A percentile compares a stretch with the other conserved stretches of the same genome.
Conservation (phyloP, 345 rosid species). For the Anacardium occidentale region DNA sequence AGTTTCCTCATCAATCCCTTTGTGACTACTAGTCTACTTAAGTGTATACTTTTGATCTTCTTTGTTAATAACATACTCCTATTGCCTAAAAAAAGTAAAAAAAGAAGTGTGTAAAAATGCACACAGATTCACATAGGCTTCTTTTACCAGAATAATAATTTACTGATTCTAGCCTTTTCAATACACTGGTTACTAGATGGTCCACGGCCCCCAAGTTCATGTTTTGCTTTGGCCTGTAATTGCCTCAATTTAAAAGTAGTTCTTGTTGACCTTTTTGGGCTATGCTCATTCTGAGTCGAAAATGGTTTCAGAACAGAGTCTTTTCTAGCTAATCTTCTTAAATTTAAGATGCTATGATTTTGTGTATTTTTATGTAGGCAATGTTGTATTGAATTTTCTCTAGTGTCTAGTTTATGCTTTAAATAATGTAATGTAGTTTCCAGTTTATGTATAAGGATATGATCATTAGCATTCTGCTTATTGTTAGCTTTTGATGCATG, state of each 20-base stretch:
- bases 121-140: not conserved
- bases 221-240: not conserved
- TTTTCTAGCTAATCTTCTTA: not conserved
- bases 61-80: no score
- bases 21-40: no score
- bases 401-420: constrained; percentile 1
- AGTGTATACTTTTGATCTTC: no score
- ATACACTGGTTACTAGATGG: not conserved
- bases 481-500: not conserved
- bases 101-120: not conserved
- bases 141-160: not conserved
- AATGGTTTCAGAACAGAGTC: not conserved
- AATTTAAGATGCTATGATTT: not conserved
- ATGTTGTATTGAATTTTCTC: constrained; percentile 2
- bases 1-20: no score
- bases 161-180: not conserved
- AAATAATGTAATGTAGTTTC: not conserved
- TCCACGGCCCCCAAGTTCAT: not conserved
- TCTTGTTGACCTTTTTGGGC: not conserved
- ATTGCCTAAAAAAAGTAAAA: no score
- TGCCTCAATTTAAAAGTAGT: not conserved
- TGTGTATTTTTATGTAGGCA: not conserved
- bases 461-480: not conserved
- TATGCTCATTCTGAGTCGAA: not conserved
- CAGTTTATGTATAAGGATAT: not conserved